phyloP scores from a whole-genome alignment of 768 basidiomycete genomes.

The Phaeotremella fagi region DNA sequence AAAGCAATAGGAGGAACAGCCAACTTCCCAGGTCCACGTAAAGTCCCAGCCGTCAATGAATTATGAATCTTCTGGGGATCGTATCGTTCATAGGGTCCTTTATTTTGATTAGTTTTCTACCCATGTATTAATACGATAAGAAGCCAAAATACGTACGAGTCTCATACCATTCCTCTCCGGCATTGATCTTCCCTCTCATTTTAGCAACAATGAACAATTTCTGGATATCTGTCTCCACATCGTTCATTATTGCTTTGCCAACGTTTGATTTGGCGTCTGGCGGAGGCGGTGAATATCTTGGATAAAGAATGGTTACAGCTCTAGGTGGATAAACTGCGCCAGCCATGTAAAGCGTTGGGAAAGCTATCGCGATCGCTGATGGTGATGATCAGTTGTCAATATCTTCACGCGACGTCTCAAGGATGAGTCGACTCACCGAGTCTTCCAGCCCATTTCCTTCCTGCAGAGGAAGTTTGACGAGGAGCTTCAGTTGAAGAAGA shows the following conservation, averaged over 20 bases:
- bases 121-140: too few relatives aligned
- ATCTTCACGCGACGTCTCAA: neutral
- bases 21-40: slow-evolving; percentile 82
- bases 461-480: slow-evolving; percentile 12
- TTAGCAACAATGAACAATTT: slow-evolving; percentile 58
- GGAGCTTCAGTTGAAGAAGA: neutral
- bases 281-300: slow-evolving; percentile 70
- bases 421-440: slow-evolving; percentile 22
- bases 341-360: slow-evolving; percentile 37
- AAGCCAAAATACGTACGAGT: too few relatives aligned
- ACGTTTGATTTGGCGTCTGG: slow-evolving; percentile 58
- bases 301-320: slow-evolving; percentile 59
- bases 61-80: slow-evolving; percentile 74
- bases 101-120: slow-evolving; percentile 21
- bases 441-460: slow-evolving; percentile 29
- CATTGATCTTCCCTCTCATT: slow-evolving; percentile 54
- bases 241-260: slow-evolving; percentile 57
- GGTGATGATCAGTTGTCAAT: neutral
- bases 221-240: slow-evolving; percentile 67
- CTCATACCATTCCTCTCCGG: slow-evolving; percentile 49
- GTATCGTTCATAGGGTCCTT: slow-evolving; percentile 65
- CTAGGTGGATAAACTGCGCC: slow-evolving; percentile 43
- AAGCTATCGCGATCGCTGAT: slow-evolving; percentile 30
- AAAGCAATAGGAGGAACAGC: slow-evolving; percentile 75
- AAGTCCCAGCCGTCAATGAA: slow-evolving; percentile 73